Percentiles rank a stretch among this genome's conserved stretches.
These are phyloP conservation scores for Lecanicillium sp. DNA, from an alignment of 2,329 filamentous ascomycete genomes.

Conservation along the genomic window DNA sequence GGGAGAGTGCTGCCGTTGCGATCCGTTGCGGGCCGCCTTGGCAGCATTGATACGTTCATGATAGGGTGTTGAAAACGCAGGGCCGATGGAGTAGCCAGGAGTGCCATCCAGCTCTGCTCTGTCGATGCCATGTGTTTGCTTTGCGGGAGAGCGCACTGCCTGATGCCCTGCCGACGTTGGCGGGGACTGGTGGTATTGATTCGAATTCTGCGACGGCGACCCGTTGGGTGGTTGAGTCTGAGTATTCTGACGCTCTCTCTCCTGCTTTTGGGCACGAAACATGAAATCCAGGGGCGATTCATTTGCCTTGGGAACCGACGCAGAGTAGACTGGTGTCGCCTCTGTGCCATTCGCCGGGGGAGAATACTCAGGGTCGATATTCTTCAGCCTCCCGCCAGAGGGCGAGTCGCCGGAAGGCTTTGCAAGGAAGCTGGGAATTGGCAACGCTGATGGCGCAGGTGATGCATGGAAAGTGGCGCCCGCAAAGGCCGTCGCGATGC, in stretches of 20 bases:
- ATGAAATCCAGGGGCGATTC: constrained; percentile 83
- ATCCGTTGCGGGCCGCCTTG: constrained; percentile 23
- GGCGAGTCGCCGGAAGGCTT: constrained; percentile 65
- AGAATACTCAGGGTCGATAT: constrained; percentile 31
- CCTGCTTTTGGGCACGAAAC: constrained; percentile 78
- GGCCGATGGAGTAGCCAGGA: constrained; percentile 46
- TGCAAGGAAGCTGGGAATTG: constrained; percentile 78
- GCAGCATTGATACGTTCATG: constrained; percentile 52
- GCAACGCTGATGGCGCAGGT: constrained; percentile 80
- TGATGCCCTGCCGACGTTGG: constrained; percentile 47
- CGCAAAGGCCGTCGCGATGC: constrained; percentile 61
- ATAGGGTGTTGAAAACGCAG: constrained; percentile 61
- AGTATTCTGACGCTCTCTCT: constrained; percentile 52
- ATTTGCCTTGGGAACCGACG: constrained; percentile 25
- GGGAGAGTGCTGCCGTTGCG: constrained; percentile 11
- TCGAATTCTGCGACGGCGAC: constrained; percentile 26
- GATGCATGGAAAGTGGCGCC: constrained; percentile 93
- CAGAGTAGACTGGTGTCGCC: constrained; percentile 35
- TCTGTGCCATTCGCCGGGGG: constrained; percentile 45
- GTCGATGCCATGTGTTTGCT: constrained; percentile 15
- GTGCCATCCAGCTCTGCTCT: constrained; percentile 54
- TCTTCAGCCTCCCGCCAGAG: constrained; percentile 25
- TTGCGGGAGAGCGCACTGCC: constrained; percentile 22
- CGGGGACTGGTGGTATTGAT: constrained; percentile 27
- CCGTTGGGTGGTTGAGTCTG: constrained; percentile 10